Evolutionary conservation across 1,139 yeast genomes (phyloP).

Genomic region (Magnusiomyces tetraspermus): DNA sequence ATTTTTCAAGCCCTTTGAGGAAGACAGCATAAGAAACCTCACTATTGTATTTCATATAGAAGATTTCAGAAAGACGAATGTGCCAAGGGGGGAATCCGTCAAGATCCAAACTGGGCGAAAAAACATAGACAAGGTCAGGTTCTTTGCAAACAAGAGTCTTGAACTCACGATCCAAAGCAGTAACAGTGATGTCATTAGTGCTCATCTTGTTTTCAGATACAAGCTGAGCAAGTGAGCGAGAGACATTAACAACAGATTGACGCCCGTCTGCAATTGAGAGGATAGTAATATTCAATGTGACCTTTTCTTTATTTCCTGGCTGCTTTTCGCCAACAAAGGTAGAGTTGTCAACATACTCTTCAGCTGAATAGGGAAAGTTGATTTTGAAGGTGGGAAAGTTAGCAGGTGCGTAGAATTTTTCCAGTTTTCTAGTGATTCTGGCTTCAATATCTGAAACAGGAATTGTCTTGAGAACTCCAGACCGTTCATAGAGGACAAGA

Average conservation of each 20-base stretch:
- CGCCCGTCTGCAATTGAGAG: constrained; percentile 78
- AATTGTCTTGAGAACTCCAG: constrained; percentile 52
- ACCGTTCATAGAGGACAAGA: constrained; percentile 69
- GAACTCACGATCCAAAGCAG: constrained; percentile 65
- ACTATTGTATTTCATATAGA: constrained; percentile 84
- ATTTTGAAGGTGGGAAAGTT: constrained; percentile 43
- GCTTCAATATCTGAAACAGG: constrained; percentile 45
- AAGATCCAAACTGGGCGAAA: constrained; percentile 77
- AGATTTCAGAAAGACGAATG: constrained; percentile 77
- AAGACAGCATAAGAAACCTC: constrained; percentile 79
- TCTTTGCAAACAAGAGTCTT: constrained; percentile 73
- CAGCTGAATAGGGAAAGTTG: constrained; percentile 45
- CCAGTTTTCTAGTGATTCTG: constrained; percentile 51
- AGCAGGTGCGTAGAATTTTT: constrained; percentile 65
- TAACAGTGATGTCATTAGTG: constrained; percentile 61
- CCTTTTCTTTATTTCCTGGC: constrained; percentile 11
- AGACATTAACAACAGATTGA: constrained; percentile 77
- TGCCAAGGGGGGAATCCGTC: constrained; percentile 99
- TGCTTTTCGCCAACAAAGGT: constrained; percentile 57
- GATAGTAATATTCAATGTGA: constrained; percentile 55
- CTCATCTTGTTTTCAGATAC: constrained; percentile 53
- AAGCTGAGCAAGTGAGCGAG: constrained; percentile 75
- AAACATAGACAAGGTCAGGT: constrained; percentile 78
- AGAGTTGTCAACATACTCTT: constrained; percentile 64
- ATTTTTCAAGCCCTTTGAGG: constrained; percentile 71